phyloP scores from a whole-genome alignment of 805 yeast species.

The Metschnikowia gruessii region DNA sequence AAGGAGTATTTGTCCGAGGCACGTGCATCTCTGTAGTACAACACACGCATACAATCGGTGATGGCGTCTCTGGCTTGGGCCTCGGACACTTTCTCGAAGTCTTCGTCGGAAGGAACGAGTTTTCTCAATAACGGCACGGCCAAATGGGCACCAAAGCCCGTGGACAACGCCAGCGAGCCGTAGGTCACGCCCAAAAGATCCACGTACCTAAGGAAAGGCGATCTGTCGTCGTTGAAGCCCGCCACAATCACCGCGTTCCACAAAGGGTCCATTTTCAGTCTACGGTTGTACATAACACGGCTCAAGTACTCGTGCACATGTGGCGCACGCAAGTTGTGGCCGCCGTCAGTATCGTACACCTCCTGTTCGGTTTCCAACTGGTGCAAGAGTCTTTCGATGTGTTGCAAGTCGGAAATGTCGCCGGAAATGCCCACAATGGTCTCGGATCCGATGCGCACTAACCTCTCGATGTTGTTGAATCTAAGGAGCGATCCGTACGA shows the following conservation, averaged over 20 bases:
- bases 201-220: constrained; percentile 77
- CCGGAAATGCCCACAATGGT: constrained; percentile 94
- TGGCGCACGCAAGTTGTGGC: constrained; percentile 66
- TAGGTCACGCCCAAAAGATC: constrained; percentile 91
- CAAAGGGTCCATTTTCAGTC: constrained; percentile 91
- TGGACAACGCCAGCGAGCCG: constrained; percentile 83
- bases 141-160: constrained; percentile 94
- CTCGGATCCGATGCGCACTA: constrained; percentile 76
- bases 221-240: constrained; percentile 67
- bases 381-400: constrained; percentile 68
- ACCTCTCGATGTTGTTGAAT: constrained; percentile 79
- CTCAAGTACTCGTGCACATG: constrained; percentile 86
- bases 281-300: constrained; percentile 77
- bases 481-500: constrained; percentile 92
- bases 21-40: constrained; percentile 95
- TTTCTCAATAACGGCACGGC: constrained; percentile 91
- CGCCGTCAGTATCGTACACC: constrained; percentile 70
- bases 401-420: constrained; percentile 91
- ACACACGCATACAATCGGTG: constrained; percentile 85
- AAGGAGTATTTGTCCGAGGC: constrained; percentile 81
- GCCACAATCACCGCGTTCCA: constrained; percentile 95
- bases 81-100: constrained; percentile 64
- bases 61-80: constrained; percentile 76
- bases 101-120: constrained; percentile 74
- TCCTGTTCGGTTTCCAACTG: constrained; percentile 72